These are phyloP conservation scores for Solanum hybrid DNA, from an alignment of 305 asterid species.

Conservation along the genomic window DNA sequence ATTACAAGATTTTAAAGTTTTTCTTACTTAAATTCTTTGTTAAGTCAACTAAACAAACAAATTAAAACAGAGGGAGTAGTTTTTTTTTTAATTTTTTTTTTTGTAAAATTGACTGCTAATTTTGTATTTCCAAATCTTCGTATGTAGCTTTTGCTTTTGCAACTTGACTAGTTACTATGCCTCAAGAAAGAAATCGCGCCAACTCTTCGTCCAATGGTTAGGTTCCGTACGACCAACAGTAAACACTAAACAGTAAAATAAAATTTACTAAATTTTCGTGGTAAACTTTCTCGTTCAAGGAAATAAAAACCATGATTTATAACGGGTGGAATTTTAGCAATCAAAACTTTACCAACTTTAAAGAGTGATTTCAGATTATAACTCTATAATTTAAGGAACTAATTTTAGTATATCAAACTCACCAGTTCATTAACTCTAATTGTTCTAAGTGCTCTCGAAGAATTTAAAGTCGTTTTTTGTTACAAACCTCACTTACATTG, in stretches of 20 bases:
- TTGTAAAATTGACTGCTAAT: background rate
- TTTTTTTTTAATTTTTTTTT: no score
- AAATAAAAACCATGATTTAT: background rate
- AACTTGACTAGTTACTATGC: background rate
- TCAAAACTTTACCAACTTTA: background rate
- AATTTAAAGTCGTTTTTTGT: background rate
- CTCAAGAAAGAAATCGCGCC: background rate
- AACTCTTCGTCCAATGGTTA: background rate
- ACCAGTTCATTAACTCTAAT: background rate
- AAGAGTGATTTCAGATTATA: background rate
- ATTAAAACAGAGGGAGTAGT: background rate
- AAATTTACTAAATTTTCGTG: background rate
- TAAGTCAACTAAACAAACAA: background rate
- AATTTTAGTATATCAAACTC: background rate
- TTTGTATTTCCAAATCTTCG: background rate
- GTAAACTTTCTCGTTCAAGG: background rate
- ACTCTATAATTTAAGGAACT: background rate
- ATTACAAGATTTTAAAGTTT: background rate
- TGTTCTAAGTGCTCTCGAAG: background rate
- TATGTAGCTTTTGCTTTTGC: background rate
- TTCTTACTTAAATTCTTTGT: background rate
- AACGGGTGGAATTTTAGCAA: background rate
- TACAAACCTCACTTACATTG: background rate
- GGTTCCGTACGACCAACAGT: background rate
- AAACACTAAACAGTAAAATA: background rate